Base-by-base conservation (phyloP, 495 filamentous ascomycete genomes). In the Talaromyces trachyspermus region DNA sequence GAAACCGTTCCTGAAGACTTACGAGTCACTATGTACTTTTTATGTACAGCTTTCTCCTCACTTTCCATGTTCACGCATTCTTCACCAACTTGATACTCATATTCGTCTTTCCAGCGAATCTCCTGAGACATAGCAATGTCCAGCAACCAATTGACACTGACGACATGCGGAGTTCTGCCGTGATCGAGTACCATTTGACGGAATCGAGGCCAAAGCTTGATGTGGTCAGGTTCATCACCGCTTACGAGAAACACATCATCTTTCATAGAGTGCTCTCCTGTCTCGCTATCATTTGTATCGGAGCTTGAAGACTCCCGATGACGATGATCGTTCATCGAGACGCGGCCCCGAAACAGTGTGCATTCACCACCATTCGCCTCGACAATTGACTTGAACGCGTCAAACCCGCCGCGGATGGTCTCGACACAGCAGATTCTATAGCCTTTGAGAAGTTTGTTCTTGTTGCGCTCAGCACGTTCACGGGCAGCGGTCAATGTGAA, bases 111-210 rank as follows among this genome's bases (percentile, higher is more conserved):
- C 62, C 81, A 83, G 15, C 69, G 70, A 38, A 86, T 53, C 56
- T 85, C 69, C 67, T 99, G 92, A 46, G 77, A 80, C 86, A 97
- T 89, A 3, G 88, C 87, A 50, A 88, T 80, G 49, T 89, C 83
- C 54, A 97, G 65, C 53, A 97, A 59, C 94, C 94, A 99, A 55
- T 97, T 89, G 15, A 83, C 74, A 15, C 72, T 76, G 12, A 95
- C 87, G 41, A 99, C 82, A 22, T 81, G 72, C 7, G 87, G 83
- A 29, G 77, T 74, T 70, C 86, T 86, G 50, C 83, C 78, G 14
- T 81, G 77, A 29, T 77, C 80, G 42, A 67, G 61, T 6, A 86
- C 89, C 76, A 91, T 77, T 49, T 85, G 77, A 46, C 82, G 72
- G 63, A 97, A 97, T 46, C 76, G 78, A 5, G 72, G 67, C 91